A percentile compares a stretch with the other conserved stretches of the same genome.
Conservation (phyloP, 768 basidiomycete genomes). For the Tulasnella sp. region DNA sequence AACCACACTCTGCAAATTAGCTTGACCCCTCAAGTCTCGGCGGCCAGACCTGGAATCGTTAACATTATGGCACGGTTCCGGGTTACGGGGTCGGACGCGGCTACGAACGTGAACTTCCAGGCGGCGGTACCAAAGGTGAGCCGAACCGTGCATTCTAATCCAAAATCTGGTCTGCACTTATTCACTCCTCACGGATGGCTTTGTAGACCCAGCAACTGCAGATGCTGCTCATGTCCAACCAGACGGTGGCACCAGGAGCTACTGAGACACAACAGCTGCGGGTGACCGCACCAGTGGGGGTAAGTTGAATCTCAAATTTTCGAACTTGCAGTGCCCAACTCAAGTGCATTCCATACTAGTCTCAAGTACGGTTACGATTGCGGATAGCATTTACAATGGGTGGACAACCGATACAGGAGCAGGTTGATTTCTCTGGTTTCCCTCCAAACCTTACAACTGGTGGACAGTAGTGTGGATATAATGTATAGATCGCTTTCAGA, state of each 20-base stretch:
- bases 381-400: constrained; percentile 67
- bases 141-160: not conserved
- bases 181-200: not conserved
- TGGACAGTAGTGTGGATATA: not conserved
- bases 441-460: constrained; percentile 38
- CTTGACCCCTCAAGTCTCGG: constrained; percentile 75
- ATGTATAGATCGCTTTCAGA: no score
- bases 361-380: constrained; percentile 71
- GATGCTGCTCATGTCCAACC: constrained; percentile 94
- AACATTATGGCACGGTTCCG: constrained; percentile 87
- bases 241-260: constrained; percentile 62
- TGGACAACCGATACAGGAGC: constrained; percentile 72
- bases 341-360: constrained; percentile 35
- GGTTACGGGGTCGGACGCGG: constrained; percentile 42
- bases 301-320: constrained; percentile 35
- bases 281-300: constrained; percentile 77
- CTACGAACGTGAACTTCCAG: constrained; percentile 75
- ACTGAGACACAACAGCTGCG: constrained; percentile 94
- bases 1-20: constrained; percentile 85
- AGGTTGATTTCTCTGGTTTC: constrained; percentile 89
- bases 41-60: constrained; percentile 75
- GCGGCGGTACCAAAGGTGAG: constrained; percentile 91
- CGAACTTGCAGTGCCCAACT: not conserved
- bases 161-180: not conserved
- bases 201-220: constrained; percentile 86